These are phyloP conservation scores for Eimeria mitis DNA, from an alignment of 169 alveolate genomes.

Conservation along the genomic window DNA sequence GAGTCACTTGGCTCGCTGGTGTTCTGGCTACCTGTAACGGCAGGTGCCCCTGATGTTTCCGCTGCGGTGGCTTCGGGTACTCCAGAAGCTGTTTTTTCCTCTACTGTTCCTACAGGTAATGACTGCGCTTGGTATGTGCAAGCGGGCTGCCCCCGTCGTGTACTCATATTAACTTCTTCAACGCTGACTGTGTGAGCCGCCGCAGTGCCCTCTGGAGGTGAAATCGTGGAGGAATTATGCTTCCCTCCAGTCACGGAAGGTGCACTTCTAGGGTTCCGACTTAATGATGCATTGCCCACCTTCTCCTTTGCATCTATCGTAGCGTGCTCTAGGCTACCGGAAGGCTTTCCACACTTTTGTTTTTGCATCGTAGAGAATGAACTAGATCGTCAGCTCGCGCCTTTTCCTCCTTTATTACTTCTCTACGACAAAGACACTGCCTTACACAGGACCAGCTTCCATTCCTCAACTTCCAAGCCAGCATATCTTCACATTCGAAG, in stretches of 20 bases:
- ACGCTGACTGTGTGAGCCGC: background rate
- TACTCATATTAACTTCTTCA: background rate
- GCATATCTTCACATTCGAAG: background rate
- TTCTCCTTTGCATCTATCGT: background rate
- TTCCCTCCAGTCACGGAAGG: background rate
- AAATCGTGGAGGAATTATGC: background rate
- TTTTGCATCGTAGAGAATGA: background rate
- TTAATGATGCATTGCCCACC: background rate
- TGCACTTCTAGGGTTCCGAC: background rate
- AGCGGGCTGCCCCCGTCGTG: background rate
- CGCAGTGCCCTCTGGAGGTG: background rate
- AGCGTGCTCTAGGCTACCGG: background rate
- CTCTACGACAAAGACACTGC: background rate
- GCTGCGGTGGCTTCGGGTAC: background rate
- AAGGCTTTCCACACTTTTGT: background rate
- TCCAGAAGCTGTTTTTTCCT: background rate
- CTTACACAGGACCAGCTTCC: background rate
- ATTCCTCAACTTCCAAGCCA: background rate
- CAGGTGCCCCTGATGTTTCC: slow-evolving; percentile 23
- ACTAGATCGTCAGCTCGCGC: background rate
- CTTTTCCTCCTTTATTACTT: background rate
- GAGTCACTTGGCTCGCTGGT: background rate
- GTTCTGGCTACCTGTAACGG: background rate
- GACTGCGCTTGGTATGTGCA: background rate
- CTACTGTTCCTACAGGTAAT: background rate